Evolutionary conservation across 495 filamentous ascomycete species (phyloP).

Genomic region (Neurospora africana): DNA sequence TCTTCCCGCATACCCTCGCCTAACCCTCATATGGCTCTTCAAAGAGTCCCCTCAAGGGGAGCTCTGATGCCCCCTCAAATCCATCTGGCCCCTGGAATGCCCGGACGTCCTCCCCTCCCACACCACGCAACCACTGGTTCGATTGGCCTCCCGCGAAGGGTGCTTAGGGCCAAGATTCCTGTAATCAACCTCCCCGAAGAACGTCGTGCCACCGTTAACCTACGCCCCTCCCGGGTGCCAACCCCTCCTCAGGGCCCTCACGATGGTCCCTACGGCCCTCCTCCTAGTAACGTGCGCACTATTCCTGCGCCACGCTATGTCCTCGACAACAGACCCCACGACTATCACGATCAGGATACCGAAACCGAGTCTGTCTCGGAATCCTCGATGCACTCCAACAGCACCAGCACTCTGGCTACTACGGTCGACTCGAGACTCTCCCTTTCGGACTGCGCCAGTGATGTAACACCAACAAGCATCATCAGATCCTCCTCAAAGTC

Average conservation of each 20-base stretch:
- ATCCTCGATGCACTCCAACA: conserved; percentile 33
- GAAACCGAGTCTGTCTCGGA: conserved; percentile 36
- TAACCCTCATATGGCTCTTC: neutral
- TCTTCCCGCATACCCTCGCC: neutral
- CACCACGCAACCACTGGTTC: neutral
- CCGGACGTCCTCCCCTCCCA: neutral
- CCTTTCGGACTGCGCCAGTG: conserved; percentile 18
- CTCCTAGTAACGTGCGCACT: conserved; percentile 4
- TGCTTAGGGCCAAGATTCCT: conserved; percentile 24
- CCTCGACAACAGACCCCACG: conserved; percentile 9
- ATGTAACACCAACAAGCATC: conserved; percentile 23
- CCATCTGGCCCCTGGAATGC: neutral
- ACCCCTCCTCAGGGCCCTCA: conserved; percentile 1
- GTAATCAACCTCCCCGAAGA: conserved; percentile 13
- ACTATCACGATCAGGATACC: conserved; percentile 14
- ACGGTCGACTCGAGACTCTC: conserved; percentile 19
- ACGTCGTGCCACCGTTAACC: conserved; percentile 17
- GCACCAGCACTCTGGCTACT: conserved; percentile 35
- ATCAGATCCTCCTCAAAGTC: conserved; percentile 15
- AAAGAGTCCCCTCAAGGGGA: neutral
- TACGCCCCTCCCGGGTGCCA: conserved; percentile 18
- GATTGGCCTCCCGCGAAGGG: conserved; percentile 18
- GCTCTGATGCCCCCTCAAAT: neutral
- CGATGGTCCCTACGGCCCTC: neutral
- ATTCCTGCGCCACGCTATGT: conserved; percentile 12